Evolutionary conservation across 352 stramenopile genomes (phyloP).

Genomic region (Chrysophaeum taylorii): DNA sequence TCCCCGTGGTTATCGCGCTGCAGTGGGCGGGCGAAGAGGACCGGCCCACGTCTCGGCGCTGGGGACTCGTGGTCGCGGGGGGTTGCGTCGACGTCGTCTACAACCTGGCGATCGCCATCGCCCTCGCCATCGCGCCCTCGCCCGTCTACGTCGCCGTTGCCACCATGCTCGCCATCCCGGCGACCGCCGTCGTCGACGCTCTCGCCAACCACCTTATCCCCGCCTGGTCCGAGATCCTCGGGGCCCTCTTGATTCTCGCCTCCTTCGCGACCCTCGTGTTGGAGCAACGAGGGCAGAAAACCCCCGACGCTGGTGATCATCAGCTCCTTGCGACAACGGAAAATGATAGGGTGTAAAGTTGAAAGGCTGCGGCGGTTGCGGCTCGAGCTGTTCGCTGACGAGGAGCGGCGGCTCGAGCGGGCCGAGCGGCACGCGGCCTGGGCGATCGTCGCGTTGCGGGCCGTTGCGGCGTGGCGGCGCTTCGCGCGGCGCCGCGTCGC

Average conservation of each 20-base stretch:
- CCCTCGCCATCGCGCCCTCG: neutral
- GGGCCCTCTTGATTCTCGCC: neutral
- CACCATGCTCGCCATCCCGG: neutral
- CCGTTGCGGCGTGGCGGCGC: too few relatives aligned
- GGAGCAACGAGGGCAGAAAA: too few relatives aligned
- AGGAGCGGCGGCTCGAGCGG: too few relatives aligned
- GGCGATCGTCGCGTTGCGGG: too few relatives aligned
- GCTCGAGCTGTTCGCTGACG: too few relatives aligned
- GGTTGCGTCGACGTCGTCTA: conserved; percentile 8
- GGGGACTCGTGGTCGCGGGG: neutral
- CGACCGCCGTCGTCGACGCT: neutral
- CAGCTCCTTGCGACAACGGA: too few relatives aligned
- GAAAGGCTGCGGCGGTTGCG: too few relatives aligned
- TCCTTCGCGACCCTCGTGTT: neutral
- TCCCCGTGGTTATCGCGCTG: neutral
- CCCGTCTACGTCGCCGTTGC: neutral
- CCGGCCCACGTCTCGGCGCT: neutral
- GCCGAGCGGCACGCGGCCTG: too few relatives aligned
- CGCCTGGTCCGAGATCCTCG: neutral
- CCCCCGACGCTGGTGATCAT: too few relatives aligned
- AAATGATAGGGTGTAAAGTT: too few relatives aligned
- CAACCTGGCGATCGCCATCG: conserved; percentile 3
- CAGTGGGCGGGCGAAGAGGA: neutral
- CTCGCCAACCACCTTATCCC: neutral
- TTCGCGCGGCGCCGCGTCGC: too few relatives aligned